Evolutionary conservation across 305 asterid genomes (phyloP), one percentile per base, ranked within the genome.

Genomic region (Fraxinus floribunda): DNA sequence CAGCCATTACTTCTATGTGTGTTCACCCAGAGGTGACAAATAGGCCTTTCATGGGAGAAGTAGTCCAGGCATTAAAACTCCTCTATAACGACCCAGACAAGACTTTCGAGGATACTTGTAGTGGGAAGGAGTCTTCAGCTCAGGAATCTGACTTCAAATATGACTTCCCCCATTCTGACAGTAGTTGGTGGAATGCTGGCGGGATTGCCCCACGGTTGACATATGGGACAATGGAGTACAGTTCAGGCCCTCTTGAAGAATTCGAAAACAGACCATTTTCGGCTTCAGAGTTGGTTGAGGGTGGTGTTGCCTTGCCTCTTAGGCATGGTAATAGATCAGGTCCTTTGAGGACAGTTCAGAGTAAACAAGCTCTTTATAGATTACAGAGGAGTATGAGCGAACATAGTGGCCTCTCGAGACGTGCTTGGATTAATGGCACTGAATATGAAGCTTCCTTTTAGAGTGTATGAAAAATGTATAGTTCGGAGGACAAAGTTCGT

Each of bases 31-130:
- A 95, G 94, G 99, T 94, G 66, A 90, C 96, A 77, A 95, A 94
- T n/a, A 84, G 99, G 30, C 99, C 99, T 15, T 95, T 95, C 83
- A 95, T 95, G 99, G 98, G 99, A 34, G 99, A 95, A 88, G 98
- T 93, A 0, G 99, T 95, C 39, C 99, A 95, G 89, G 99, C 99
- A 5, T 93, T 95, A 30, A 94, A 95, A 86, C 99, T 95, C 85
- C 90, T 95, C 78, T 95, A 89, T 89, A 92, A 94, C 1, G 98
- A 95, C 82, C 79, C 89, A 13, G 98, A 94, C 22, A 97, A 89
- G 85, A 92, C 91, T 1, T 89, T 95, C 71, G 98, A 85, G 2
- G 98, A 93, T 77, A 94, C 91, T 10, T 88, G 81, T 38, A 95
- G 98, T 78, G 88, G 80, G 81, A 89, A 89, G 68, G 97, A 90